phyloP scores from a whole-genome alignment of 192 early-diverging fungal species.

The Backusella circina region DNA sequence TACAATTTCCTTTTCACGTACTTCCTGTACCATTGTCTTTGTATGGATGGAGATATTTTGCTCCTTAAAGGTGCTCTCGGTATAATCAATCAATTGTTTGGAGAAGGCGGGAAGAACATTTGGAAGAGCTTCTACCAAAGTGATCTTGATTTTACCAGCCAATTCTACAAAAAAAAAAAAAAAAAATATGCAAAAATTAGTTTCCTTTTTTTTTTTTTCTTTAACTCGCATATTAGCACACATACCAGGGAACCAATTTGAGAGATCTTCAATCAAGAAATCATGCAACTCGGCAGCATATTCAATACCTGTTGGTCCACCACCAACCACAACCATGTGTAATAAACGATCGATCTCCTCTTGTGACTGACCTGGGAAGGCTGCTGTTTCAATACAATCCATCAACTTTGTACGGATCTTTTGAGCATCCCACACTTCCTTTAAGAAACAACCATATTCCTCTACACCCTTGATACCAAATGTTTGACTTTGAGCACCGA shows the following conservation, averaged over 20 bases:
- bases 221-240: constrained; percentile 28
- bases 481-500: constrained; percentile 75
- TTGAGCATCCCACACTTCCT: constrained; percentile 73
- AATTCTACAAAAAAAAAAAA: no score
- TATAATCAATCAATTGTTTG: constrained; percentile 75
- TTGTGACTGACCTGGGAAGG: constrained; percentile 68
- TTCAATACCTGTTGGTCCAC: constrained; percentile 56
- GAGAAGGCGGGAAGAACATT: constrained; percentile 78
- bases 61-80: constrained; percentile 72
- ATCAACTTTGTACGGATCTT: constrained; percentile 73
- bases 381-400: constrained; percentile 67
- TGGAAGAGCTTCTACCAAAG: constrained; percentile 72
- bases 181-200: not conserved
- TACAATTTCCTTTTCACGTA: constrained; percentile 66
- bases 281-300: constrained; percentile 83
- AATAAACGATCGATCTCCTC: constrained; percentile 69
- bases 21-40: constrained; percentile 81
- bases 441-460: constrained; percentile 75
- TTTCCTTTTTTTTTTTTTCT: not conserved
- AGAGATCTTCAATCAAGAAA: constrained; percentile 72
- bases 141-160: constrained; percentile 76
- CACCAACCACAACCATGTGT: constrained; percentile 79
- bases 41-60: constrained; percentile 67
- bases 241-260: constrained; percentile 64
- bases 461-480: constrained; percentile 76